Evolutionary conservation across 257 asterid species (phyloP).

Genomic region (Solanum commersonii): DNA sequence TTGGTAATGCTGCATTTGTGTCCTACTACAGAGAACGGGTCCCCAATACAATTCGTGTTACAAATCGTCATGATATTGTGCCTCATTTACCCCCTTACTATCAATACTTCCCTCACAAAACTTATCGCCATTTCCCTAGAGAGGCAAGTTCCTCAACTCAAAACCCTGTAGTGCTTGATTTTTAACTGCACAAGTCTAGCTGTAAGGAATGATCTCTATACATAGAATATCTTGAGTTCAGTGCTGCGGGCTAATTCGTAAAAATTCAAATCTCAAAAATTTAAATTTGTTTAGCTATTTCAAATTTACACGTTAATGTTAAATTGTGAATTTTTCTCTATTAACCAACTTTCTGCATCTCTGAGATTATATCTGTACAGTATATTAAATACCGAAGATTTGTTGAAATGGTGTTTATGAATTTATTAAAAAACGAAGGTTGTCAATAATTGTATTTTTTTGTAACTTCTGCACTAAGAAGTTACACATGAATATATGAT

Average conservation of each 20-base stretch:
- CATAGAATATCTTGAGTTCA: background rate
- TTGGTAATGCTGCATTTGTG: constrained; percentile 78
- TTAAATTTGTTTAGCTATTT: background rate
- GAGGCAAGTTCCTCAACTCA: constrained; percentile 46
- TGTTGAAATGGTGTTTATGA: background rate
- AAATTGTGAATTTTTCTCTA: background rate
- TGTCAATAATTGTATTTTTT: background rate
- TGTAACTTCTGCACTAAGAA: background rate
- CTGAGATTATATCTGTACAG: background rate
- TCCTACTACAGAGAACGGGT: constrained; percentile 53
- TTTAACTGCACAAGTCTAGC: background rate
- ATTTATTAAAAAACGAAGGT: background rate
- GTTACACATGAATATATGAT: background rate
- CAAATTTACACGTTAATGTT: background rate
- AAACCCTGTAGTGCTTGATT: background rate
- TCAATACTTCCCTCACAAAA: constrained; percentile 55
- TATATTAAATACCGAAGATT: background rate
- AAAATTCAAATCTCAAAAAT: background rate
- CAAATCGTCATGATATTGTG: constrained; percentile 81
- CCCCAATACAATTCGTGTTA: constrained; percentile 76
- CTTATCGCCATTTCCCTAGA: constrained; percentile 86
- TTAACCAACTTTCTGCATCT: background rate
- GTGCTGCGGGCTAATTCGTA: background rate
- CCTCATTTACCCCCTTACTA: constrained; percentile 99
- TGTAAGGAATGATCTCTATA: background rate